phyloP scores from a whole-genome alignment of 2,329 filamentous ascomycete species.

The Shiraia sp. region DNA sequence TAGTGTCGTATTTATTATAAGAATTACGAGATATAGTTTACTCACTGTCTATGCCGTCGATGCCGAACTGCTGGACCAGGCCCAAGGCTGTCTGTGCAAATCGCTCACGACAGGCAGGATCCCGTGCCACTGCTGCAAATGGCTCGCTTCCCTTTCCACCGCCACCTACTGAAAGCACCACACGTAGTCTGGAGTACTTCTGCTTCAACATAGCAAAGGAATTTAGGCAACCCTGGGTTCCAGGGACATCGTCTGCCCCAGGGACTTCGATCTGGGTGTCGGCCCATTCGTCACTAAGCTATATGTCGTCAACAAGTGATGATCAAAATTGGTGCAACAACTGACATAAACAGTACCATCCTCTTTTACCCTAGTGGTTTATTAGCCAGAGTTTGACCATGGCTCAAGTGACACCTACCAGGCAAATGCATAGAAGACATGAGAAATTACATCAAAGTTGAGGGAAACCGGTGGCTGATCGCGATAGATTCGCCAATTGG shows the following conservation, averaged over 20 bases:
- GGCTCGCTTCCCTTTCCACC: constrained; percentile 68
- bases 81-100: constrained; percentile 70
- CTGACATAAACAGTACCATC: constrained; percentile 77
- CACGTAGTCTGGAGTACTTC: constrained; percentile 69
- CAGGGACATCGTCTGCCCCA: constrained; percentile 50
- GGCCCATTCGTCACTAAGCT: constrained; percentile 81
- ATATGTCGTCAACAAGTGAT: constrained; percentile 19
- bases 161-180: constrained; percentile 79
- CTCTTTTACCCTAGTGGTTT: constrained; percentile 59
- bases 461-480: constrained; percentile 73
- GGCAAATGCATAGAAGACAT: constrained; percentile 83
- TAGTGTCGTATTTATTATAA: constrained; percentile 4
- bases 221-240: constrained; percentile 60
- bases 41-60: constrained; percentile 78
- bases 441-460: constrained; percentile 76
- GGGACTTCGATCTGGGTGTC: constrained; percentile 74
- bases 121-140: constrained; percentile 69
- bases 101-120: constrained; percentile 63
- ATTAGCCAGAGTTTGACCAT: constrained; percentile 21
- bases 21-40: constrained; percentile 3
- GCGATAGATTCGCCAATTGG: constrained; percentile 75
- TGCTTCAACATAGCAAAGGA: constrained; percentile 75
- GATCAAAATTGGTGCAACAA: constrained; percentile 38
- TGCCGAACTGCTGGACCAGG: constrained; percentile 70
- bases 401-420: constrained; percentile 47